Evolutionary conservation across 2,329 filamentous ascomycete genomes (phyloP), one percentile per base, ranked within the genome.

Genomic region (Penicillium sp.): DNA sequence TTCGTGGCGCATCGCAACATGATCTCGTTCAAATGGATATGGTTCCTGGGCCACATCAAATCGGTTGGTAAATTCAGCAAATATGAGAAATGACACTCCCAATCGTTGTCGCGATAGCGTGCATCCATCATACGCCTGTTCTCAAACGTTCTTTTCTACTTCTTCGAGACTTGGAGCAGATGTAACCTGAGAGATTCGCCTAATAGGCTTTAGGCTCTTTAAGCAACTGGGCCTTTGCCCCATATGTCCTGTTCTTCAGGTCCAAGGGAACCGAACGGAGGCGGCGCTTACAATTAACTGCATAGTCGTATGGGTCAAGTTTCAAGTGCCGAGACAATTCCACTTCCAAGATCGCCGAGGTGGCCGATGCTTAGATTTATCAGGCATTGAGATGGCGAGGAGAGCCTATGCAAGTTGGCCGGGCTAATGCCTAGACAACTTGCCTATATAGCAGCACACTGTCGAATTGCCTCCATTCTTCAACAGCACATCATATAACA

Each of bases 401-500:
- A 7, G 3, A 16, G 14, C 9, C 7, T 14, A 13, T n/a, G 2
- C 14, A 16, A 34, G 12, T 31, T n/a, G 12, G 30, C n/a, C 9
- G 10, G 12, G 2, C 30, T 13, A 13, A 27, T 22, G 19, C 19
- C 19, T 22, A n/a, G n/a, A n/a, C n/a, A n/a, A n/a, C n/a, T n/a
- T n/a, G n/a, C n/a, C n/a, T n/a, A n/a, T n/a, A n/a, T n/a, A n/a
- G n/a, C n/a, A n/a, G n/a, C n/a, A n/a, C n/a, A n/a, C n/a, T n/a
- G n/a, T n/a, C n/a, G n/a, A n/a, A n/a, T n/a, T 39, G 5, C 13
- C 13, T 18, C 3, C 22, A 36, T 39, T 5, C 31, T n/a, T 16
- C 16, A 41, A 13, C 25, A 46, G 37, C 4, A 27, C 36, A 37
- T 18, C 33, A 41, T 25, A 29, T 29, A 53, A 52, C 31, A 47